Evolutionary conservation across 1,284 basidiomycete genomes (phyloP).

Genomic region (Malassezia restricta): DNA sequence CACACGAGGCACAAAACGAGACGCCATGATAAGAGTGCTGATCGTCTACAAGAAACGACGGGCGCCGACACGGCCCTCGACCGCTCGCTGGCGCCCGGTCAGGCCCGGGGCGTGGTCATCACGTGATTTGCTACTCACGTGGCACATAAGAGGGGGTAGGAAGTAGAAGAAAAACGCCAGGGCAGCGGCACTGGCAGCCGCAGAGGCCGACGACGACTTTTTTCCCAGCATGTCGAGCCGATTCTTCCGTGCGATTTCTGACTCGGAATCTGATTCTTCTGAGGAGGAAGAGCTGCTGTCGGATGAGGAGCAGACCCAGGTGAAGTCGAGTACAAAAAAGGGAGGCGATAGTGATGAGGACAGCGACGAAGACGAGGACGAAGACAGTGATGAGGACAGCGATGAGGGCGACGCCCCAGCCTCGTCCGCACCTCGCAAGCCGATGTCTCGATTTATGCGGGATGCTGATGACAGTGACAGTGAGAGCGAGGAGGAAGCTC

Average conservation of each 20-base stretch:
- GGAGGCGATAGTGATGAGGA: slow-evolving; percentile 5
- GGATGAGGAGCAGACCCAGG: slow-evolving; percentile 33
- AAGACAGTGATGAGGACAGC: slow-evolving; percentile 25
- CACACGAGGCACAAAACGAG: slow-evolving; percentile 16
- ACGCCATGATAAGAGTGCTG: slow-evolving; percentile 6
- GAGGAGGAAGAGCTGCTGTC: slow-evolving; percentile 41
- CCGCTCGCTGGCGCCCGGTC: slow-evolving; percentile 12
- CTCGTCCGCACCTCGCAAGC: slow-evolving; percentile 22
- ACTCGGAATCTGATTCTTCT: slow-evolving; percentile 43
- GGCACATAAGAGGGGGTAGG: neutral
- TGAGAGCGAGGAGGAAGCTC: slow-evolving; percentile 59
- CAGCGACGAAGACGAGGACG: slow-evolving; percentile 24
- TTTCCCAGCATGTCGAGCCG: slow-evolving; percentile 32
- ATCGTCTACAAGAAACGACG: neutral
- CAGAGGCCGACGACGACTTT: neutral
- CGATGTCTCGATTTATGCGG: slow-evolving; percentile 43
- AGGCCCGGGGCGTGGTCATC: slow-evolving; percentile 10
- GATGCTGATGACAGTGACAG: slow-evolving; percentile 49
- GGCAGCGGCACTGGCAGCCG: neutral
- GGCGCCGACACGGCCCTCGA: neutral
- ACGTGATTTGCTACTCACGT: slow-evolving; percentile 12
- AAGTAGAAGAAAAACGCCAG: slow-evolving; percentile 12
- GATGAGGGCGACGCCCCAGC: slow-evolving; percentile 18
- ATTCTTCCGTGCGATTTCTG: slow-evolving; percentile 45
- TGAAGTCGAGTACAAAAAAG: slow-evolving; percentile 20